Conservation (phyloP, 306 rosid species). For the Ammopiptanthus mongolicus region DNA sequence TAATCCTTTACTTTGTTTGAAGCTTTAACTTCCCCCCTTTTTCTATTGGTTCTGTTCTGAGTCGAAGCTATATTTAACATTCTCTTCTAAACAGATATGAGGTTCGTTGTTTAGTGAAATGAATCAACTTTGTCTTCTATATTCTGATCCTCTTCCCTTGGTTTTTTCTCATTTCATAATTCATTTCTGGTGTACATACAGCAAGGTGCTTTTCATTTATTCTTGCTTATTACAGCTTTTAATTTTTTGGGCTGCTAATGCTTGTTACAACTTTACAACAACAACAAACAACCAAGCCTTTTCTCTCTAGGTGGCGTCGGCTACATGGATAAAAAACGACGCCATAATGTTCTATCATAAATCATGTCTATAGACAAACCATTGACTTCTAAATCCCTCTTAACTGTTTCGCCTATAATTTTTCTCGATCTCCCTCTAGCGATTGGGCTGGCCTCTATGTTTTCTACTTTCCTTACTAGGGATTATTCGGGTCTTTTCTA, state of each 20-base stretch:
- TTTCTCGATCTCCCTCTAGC: too few species aligned
- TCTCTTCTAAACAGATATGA: background rate
- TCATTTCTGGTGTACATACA: background rate
- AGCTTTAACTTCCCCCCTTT: background rate
- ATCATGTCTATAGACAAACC: too few species aligned
- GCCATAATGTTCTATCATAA: too few species aligned
- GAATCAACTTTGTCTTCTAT: slow-evolving; percentile 3
- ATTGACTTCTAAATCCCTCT: too few species aligned
- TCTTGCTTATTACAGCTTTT: background rate
- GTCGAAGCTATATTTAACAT: background rate
- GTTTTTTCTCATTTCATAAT: background rate
- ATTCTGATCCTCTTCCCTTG: background rate
- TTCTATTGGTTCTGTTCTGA: slow-evolving; percentile 9
- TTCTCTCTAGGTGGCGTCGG: too few species aligned
- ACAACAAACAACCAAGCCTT: too few species aligned
- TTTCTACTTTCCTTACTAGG: too few species aligned
- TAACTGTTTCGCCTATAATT: too few species aligned
- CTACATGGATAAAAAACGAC: too few species aligned
- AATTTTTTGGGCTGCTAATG: background rate
- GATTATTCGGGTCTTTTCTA: too few species aligned
- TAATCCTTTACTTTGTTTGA: background rate
- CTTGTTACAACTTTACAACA: background rate
- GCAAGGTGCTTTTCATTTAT: background rate
- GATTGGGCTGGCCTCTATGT: too few species aligned
- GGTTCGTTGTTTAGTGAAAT: background rate